Base-by-base conservation (phyloP, 306 rosid species). In the Malus sieversii region DNA sequence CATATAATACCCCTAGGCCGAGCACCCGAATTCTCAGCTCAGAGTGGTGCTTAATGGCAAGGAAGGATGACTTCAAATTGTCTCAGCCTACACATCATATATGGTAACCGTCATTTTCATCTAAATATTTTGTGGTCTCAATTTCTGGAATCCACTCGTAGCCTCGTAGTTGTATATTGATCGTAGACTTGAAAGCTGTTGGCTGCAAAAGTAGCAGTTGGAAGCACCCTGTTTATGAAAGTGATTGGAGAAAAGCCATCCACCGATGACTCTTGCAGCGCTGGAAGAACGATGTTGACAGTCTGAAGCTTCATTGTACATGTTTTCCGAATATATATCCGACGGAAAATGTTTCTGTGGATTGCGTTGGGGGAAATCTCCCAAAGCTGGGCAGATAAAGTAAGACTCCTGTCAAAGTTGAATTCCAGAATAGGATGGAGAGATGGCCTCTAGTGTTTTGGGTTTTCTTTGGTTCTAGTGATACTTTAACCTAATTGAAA, bases 1-100 rank as follows among this genome's bases (percentile, higher is more conserved):
- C 81, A 85, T 75, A 71, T 92, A 27, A 79, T 95, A 30, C 97
- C 99, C 15, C 99, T 92, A 15, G 96, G 99, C 69, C 87, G 88
- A 66, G 88, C 82, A n/a, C 91, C 97, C 75, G 84, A 86, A 52
- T 84, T 92, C 77, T 83, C 99, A 60, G 79, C 89, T 35, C 91
- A 89, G 80, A 88, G 88, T 76, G 98, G 89, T 46, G 97, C 97
- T 15, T 94, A 84, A 84, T 46, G 76, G 46, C 70, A 23, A 18
- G 45, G 20, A 61, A 12, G 8, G 8, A 10, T 18, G 45, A 60
- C 44, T 60, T 59, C 44, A 59, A 74, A 10, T n/a, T 14, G 15
- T 6, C 27, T 10, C 58, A 23, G 58, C 19, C 29, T 40, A 10
- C 57, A 16, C 27, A 11, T 18, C 4, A 0, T 10, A 9, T 14